Evolutionary conservation across 352 stramenopile genomes (phyloP).

Genomic region (Phytopythium litorale): DNA sequence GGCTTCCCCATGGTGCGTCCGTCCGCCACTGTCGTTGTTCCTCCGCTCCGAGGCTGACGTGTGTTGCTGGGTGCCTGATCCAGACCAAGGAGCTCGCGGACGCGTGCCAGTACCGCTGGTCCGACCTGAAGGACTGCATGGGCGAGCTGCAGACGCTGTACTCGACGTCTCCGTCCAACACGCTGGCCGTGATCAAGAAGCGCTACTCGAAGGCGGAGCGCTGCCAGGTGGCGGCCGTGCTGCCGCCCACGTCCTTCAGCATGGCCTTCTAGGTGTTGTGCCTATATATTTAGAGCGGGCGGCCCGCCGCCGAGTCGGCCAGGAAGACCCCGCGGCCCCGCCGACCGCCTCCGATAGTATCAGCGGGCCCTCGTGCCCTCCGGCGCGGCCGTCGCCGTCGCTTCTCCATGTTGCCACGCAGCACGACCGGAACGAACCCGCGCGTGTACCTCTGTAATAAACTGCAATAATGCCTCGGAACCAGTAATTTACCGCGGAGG

Average conservation of each 20-base stretch:
- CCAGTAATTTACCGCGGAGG: too few species aligned
- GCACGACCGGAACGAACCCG: neutral
- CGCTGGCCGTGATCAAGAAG: slow-evolving; percentile 86
- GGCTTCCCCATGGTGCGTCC: slow-evolving; percentile 72
- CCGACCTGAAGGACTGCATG: slow-evolving; percentile 81
- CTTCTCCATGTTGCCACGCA: neutral
- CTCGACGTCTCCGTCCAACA: slow-evolving; percentile 76
- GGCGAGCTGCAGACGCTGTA: slow-evolving; percentile 76
- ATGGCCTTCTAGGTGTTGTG: slow-evolving; percentile 74
- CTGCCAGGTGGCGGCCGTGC: slow-evolving; percentile 69
- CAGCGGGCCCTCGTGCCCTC: neutral
- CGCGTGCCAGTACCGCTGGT: slow-evolving; percentile 72
- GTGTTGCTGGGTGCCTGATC: neutral
- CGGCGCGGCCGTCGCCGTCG: neutral
- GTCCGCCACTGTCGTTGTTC: neutral
- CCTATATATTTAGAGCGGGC: slow-evolving; percentile 48
- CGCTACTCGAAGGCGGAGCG: slow-evolving; percentile 84
- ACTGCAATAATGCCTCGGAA: neutral
- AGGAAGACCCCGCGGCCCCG: neutral
- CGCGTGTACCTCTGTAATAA: neutral
- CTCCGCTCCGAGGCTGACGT: neutral
- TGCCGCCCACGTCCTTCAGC: slow-evolving; percentile 71
- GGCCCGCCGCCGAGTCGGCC: neutral
- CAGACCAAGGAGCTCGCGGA: slow-evolving; percentile 83
- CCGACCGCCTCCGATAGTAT: neutral